A percentile compares a stretch with the other conserved stretches of the same genome.
phyloP scores from a whole-genome alignment of 352 stramenopile species.

The Globisporangium nunn region DNA sequence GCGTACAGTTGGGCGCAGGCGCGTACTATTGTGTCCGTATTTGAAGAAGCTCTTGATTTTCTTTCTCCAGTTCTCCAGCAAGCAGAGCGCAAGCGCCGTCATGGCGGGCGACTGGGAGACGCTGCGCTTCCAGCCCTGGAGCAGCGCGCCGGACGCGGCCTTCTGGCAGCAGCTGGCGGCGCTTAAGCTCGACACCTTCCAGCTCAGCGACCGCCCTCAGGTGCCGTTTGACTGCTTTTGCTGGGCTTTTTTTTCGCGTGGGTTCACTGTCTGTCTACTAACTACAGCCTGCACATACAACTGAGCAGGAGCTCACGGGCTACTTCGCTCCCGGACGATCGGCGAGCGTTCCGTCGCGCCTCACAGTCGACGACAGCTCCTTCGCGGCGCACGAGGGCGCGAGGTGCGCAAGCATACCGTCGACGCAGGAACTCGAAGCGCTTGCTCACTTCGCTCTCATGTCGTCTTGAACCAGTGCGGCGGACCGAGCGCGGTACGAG shows the following conservation, averaged over 20 bases:
- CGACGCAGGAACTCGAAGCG: background rate
- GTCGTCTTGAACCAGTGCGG: slow-evolving; percentile 10
- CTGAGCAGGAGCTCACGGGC: slow-evolving; percentile 35
- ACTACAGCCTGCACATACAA: background rate
- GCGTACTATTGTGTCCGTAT: too few relatives aligned
- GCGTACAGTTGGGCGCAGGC: too few relatives aligned
- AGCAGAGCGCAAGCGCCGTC: background rate
- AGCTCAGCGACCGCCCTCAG: slow-evolving; percentile 64
- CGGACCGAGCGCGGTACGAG: slow-evolving; percentile 64
- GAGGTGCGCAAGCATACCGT: background rate
- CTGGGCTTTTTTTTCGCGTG: background rate
- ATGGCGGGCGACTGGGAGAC: slow-evolving; percentile 20
- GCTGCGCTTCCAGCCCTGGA: slow-evolving; percentile 80
- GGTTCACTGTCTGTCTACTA: background rate
- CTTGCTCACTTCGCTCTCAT: background rate
- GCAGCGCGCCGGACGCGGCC: slow-evolving; percentile 68
- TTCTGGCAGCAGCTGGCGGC: slow-evolving; percentile 79
- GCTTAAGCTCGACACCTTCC: slow-evolving; percentile 80
- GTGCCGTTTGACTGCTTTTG: slow-evolving; percentile 12
- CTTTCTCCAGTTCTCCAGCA: too few relatives aligned
- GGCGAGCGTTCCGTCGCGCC: slow-evolving; percentile 49
- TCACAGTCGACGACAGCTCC: slow-evolving; percentile 69
- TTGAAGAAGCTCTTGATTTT: too few relatives aligned
- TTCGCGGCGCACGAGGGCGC: slow-evolving; percentile 21
- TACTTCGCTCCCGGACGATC: slow-evolving; percentile 66